Percentiles rank a stretch among this genome's conserved stretches.
These are phyloP conservation scores for Phytophthora pinifolia DNA, from an alignment of 352 stramenopile species.

Conservation along the genomic window DNA sequence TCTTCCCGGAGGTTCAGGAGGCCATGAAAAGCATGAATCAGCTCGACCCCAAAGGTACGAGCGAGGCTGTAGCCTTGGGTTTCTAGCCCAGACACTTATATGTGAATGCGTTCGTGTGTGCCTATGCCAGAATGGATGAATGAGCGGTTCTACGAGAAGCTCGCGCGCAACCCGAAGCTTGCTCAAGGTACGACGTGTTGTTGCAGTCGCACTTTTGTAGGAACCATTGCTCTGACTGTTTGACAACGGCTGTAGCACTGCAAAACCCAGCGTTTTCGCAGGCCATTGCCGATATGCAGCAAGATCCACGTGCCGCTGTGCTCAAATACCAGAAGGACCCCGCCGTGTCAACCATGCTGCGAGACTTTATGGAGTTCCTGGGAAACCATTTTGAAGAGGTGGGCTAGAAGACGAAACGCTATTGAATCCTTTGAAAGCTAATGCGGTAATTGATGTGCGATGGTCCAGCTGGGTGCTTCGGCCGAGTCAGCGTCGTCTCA, in stretches of 20 bases:
- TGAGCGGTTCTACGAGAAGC: slow-evolving; percentile 66
- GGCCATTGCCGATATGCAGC: slow-evolving; percentile 72
- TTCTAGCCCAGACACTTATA: not conserved
- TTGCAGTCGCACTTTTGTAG: not conserved
- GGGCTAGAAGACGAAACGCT: no score
- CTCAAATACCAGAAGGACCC: slow-evolving; percentile 70
- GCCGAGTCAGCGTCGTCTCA: slow-evolving; percentile 24
- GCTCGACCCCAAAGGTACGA: slow-evolving; percentile 60
- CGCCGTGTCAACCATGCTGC: slow-evolving; percentile 59
- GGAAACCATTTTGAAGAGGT: slow-evolving; percentile 79
- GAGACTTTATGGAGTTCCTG: slow-evolving; percentile 74
- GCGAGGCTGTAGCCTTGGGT: not conserved
- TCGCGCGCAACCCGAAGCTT: slow-evolving; percentile 56
- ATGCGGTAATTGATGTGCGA: no score
- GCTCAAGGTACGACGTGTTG: slow-evolving; percentile 35
- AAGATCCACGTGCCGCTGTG: slow-evolving; percentile 52
- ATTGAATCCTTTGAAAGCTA: no score
- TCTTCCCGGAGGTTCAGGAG: slow-evolving; percentile 78
- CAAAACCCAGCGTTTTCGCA: slow-evolving; percentile 68
- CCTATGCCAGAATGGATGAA: slow-evolving; percentile 73
- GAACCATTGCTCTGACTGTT: not conserved
- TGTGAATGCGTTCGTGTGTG: not conserved
- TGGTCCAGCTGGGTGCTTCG: slow-evolving; percentile 35
- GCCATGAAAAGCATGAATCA: slow-evolving; percentile 61
- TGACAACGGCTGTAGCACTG: slow-evolving; percentile 33